Base-by-base conservation (phyloP, 257 asterid species). In the Paraleonurus japonicus region DNA sequence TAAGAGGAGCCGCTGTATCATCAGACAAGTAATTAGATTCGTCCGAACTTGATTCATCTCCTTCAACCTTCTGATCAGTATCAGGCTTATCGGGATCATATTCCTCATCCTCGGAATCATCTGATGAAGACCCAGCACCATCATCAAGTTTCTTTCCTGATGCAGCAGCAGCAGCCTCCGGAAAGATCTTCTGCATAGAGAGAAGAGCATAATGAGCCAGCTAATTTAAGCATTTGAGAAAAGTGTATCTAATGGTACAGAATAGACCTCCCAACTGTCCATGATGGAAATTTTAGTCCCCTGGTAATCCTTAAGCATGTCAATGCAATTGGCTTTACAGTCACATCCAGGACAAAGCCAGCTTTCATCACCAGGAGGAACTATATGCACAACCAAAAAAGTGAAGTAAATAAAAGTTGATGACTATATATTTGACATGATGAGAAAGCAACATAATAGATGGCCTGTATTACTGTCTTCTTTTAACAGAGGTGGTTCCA, bases 331-430 rank as follows among this genome's bases (percentile, higher is more conserved):
- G 71, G 78, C 90, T 85, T 95, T 95, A 86, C 99, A 95, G 71
- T 89, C 97, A 84, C 99, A 95, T 58, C 96, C 98, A 66, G 99
- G 99, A 73, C 99, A 95, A 67, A 92, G 92, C 99, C 99, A 95
- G 76, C 90, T 87, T 84, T 89, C 96, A 75, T 95, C 97, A 80
- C 86, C 98, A 2, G 92, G 98, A 69, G 99, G 99, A 85, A 95
- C 99, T 95, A 86, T 67, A 27, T 43, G 54, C 53, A 76, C 64
- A 23, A n/a, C 60, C 57, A 71, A 65, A 81, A 30, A 65, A 71
- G 65, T 12, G 66, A 67, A 61, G 50, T 61, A 28, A 69, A 58
- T 51, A 70, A 61, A 70, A 51, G 23, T 27, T 35, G 64, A 64
- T 53, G 27, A 60, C 54, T 57, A 53, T 45, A 45, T 61, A 59